A percentile compares a stretch with the other conserved stretches of the same genome.
phyloP scores from a whole-genome alignment of 768 basidiomycete species.

The Mycena belliarum region DNA sequence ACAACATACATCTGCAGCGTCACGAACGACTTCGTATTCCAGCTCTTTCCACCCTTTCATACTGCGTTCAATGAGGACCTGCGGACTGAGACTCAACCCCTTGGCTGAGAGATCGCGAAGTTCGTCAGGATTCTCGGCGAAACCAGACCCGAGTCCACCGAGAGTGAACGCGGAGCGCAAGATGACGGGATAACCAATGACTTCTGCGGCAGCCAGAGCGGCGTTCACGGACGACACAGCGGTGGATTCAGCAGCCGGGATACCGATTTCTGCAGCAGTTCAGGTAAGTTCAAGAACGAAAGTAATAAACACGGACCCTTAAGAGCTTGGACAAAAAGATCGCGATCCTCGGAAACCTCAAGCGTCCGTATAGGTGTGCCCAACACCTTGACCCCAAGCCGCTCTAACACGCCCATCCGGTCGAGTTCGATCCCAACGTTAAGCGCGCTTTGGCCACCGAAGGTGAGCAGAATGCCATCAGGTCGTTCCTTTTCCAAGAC shows the following conservation, averaged over 20 bases:
- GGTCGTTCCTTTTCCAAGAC: slow-evolving; percentile 98
- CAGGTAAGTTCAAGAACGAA: slow-evolving; percentile 1
- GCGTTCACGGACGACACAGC: slow-evolving; percentile 96
- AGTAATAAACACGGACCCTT: slow-evolving; percentile 61
- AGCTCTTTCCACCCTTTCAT: slow-evolving; percentile 99
- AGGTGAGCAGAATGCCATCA: slow-evolving; percentile 95
- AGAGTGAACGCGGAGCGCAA: slow-evolving; percentile 96
- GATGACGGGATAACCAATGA: slow-evolving; percentile 97
- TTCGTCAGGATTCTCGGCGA: slow-evolving; percentile 93
- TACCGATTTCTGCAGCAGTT: slow-evolving; percentile 80
- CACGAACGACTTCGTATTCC: slow-evolving; percentile 98
- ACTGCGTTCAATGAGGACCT: slow-evolving; percentile 94
- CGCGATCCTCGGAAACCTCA: slow-evolving; percentile 95
- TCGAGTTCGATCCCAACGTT: slow-evolving; percentile 98
- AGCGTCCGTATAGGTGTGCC: slow-evolving; percentile 95
- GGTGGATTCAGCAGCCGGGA: slow-evolving; percentile 92
- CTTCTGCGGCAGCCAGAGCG: slow-evolving; percentile 86
- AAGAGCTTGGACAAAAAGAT: slow-evolving; percentile 93
- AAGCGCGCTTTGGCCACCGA: slow-evolving; percentile 96
- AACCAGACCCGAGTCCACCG: slow-evolving; percentile 97
- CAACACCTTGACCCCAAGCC: slow-evolving; percentile 89
- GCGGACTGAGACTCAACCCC: slow-evolving; percentile 86
- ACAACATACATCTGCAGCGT: slow-evolving; percentile 86
- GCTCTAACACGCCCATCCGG: slow-evolving; percentile 93
- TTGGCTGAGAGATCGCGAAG: slow-evolving; percentile 92